Evolutionary conservation across 768 basidiomycete genomes (phyloP).

Genomic region (Omphalotus guepiniiformis): DNA sequence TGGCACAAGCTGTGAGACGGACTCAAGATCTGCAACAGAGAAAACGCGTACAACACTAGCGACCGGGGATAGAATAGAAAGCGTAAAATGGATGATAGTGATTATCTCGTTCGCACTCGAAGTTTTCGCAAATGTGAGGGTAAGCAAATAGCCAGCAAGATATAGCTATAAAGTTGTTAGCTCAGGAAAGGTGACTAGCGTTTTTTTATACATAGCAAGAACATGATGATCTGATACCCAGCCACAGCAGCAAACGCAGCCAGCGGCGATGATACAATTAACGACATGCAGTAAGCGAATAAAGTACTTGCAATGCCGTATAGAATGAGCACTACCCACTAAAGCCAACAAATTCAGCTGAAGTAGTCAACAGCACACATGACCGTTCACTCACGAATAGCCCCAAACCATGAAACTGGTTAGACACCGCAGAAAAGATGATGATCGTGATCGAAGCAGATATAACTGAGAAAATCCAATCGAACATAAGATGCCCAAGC

Average conservation of each 20-base stretch:
- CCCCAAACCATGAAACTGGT: conserved; percentile 68
- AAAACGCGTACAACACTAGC: conserved; percentile 55
- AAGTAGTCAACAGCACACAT: conserved; percentile 1
- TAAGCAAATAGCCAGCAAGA: conserved; percentile 63
- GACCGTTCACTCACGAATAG: conserved; percentile 41
- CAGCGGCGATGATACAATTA: conserved; percentile 59
- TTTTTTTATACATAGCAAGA: conserved; percentile 60
- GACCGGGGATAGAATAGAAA: conserved; percentile 66
- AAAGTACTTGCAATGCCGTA: conserved; percentile 68
- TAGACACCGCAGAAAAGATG: conserved; percentile 49
- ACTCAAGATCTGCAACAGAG: background rate
- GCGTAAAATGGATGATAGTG: conserved; percentile 64
- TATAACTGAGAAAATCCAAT: conserved; percentile 56
- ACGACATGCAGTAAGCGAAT: conserved; percentile 63
- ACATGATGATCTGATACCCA: conserved; percentile 70
- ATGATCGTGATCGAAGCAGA: conserved; percentile 61
- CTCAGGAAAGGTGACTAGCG: too few relatives aligned
- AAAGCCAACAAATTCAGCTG: conserved; percentile 1
- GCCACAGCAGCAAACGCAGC: conserved; percentile 72
- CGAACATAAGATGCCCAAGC: conserved; percentile 77
- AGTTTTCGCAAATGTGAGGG: conserved; percentile 67
- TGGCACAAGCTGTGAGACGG: background rate
- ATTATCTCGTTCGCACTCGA: conserved; percentile 50
- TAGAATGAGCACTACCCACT: conserved; percentile 71
- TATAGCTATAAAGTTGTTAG: conserved; percentile 43